Base-by-base conservation (phyloP, 495 filamentous ascomycete species). In the Monascus purpureus region DNA sequence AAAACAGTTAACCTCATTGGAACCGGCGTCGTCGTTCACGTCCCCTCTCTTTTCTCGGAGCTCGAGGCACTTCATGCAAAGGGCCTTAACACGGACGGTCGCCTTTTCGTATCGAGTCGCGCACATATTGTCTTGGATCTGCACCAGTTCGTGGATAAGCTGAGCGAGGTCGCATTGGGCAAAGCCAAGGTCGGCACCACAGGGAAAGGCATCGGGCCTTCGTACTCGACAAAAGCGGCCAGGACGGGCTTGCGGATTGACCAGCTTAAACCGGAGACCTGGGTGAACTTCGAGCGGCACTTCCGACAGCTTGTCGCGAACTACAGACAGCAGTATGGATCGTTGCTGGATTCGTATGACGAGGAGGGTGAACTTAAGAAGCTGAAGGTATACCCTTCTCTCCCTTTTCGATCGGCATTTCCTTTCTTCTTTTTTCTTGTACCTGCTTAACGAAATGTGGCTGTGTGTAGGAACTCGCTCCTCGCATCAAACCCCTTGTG, bases 1-100 rank as follows among this genome's bases (percentile, higher is more conserved):
- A 61, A 59, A 33, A 82, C 73, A 54, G 63, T 76, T 40, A 94
- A 90, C 62, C 61, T 95, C 29, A 82, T 94, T 53, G 85, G 85
- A 31, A 77, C 79, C 36, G 83, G 83, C 33, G 77, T 77, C 30
- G 85, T 93, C 33, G 70, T 93, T 35, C 80, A 94, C 63, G 66
- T 92, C 28, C 80, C 80, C 30, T 69, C 67, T 28, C 90, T 95
- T 69, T 92, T 93, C 71, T 75, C 78, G 50, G 87, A 95, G 57
- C 65, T 93, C 35, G 67, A 67, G 30, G 66, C 66, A 16, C 54
- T 87, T 11, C 67, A 84, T 48, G 57, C 57, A 25, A 80, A 92
- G 59, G 85, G 86, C 12, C 54, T 93, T 30, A 49, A 67, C 13
- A 65, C 69, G 38, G 68, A 70, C 16, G 67, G 69, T 33, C 71